A percentile compares a stretch with the other conserved stretches of the same genome.
These are phyloP conservation scores for Daucus carota DNA, from an alignment of 129 eudicot genomes.

Conservation along the genomic window DNA sequence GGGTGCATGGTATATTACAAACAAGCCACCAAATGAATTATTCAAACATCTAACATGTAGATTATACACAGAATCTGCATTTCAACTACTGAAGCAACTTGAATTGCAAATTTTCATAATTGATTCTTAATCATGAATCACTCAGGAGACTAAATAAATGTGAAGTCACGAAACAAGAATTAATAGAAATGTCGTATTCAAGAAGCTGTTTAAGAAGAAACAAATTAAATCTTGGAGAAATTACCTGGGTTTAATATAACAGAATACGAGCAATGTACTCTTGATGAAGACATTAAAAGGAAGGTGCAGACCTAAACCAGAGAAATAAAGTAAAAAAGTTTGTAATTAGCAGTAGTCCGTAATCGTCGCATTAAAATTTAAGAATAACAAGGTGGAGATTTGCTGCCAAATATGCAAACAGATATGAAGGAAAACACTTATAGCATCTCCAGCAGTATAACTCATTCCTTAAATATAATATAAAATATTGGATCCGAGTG, in stretches of 20 bases:
- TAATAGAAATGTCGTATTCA: too few species aligned
- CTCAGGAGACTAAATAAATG: too few species aligned
- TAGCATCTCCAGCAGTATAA: too few species aligned
- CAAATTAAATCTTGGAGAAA: not conserved
- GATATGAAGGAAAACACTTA: too few species aligned
- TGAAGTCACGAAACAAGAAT: not conserved
- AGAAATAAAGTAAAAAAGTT: not conserved
- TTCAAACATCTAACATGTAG: too few species aligned
- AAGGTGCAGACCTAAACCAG: not conserved
- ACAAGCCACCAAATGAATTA: not conserved
- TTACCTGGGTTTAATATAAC: not conserved
- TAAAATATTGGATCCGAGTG: too few species aligned
- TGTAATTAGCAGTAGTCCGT: not conserved
- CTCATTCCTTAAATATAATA: too few species aligned
- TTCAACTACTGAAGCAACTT: not conserved
- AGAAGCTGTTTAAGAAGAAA: too few species aligned
- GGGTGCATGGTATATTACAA: not conserved
- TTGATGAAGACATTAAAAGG: not conserved
- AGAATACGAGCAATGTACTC: too few species aligned
- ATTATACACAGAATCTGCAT: not conserved
- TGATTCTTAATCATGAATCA: not conserved
- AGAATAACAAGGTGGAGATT: conserved; percentile 2
- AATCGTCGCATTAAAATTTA: not conserved
- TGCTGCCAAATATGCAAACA: too few species aligned
- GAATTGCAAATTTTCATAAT: not conserved